Evolutionary conservation across 257 asterid genomes (phyloP), one percentile per base, ranked within the genome.

Genomic region (Solanum appendiculatum): DNA sequence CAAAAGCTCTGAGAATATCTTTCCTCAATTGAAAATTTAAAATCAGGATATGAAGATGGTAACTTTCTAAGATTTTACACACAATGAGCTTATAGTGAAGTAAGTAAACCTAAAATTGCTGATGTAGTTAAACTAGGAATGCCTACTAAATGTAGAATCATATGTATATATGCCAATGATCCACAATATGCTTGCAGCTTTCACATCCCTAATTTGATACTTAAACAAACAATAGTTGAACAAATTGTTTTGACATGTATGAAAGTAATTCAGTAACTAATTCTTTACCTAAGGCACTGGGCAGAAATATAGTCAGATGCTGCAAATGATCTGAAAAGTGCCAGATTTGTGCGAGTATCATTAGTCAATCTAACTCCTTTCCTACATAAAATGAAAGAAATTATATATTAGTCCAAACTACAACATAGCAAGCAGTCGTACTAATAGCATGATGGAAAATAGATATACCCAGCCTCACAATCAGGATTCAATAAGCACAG

Each of bases 251-350:
- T 27, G 31, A 15, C 84, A 15, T 78, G 84, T 78, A 78, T 78
- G 25, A 27, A 70, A 78, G 39, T 42, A 78, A 74, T 44, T 78
- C 64, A 42, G 16, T 44, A 78, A 51, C 64, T 42, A 37, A 33
- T 29, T 85, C n/a, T 88, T 89, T 87, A 94, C 99, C 99, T 93
- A 70, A 96, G 94, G 89, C 99, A 88, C 91, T 97, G 99, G 86
- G 98, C 98, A 90, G 98, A 91, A 87, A 96, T 98, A 88, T 95
- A 97, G 69, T 97, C 99, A 78, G 94, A 86, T 74, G 98, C 99
- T 68, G 98, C 72, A 90, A 96, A 96, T 70, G 99, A 94, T 92
- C 95, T 93, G 85, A 97, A 97, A 75, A 97, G 94, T 37, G 98
- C 96, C 85, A 95, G 93, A 91, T 92, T 97, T 78, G 96, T 97